Conservation (phyloP, 140 eudicot species). For the Ambrosia hybrid region DNA sequence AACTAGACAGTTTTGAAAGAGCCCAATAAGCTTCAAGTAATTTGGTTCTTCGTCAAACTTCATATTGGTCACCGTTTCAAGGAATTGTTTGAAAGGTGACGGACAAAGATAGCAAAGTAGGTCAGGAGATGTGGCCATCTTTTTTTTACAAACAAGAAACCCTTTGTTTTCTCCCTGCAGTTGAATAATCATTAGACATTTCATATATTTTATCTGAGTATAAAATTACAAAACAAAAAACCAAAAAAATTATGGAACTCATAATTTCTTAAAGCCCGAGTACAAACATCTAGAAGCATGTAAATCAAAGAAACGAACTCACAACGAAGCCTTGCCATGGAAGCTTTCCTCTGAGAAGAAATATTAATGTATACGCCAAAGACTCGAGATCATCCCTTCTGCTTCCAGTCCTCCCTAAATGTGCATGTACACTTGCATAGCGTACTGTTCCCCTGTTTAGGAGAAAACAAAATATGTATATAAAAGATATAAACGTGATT, state of each 20-base stretch:
- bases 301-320: constrained; percentile 27
- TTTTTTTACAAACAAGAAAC: constrained; percentile 71
- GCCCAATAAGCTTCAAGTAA: constrained; percentile 57
- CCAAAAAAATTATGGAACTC: background rate
- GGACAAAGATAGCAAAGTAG: constrained; percentile 71
- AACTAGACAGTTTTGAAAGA: constrained; percentile 52
- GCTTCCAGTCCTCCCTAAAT: constrained; percentile 78
- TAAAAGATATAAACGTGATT: background rate
- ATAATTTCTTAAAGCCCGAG: background rate
- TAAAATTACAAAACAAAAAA: background rate
- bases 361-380: constrained; percentile 71
- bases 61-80: constrained; percentile 68
- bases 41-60: constrained; percentile 78
- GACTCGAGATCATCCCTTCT: constrained; percentile 81
- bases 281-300: background rate
- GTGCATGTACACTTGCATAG: constrained; percentile 86
- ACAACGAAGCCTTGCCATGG: constrained; percentile 81
- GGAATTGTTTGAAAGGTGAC: constrained; percentile 64
- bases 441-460: constrained; percentile 66
- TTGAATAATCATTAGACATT: background rate
- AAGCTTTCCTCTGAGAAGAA: constrained; percentile 66
- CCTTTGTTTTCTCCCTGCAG: constrained; percentile 78
- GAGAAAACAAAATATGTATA: constrained; percentile 2
- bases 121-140: constrained; percentile 75
- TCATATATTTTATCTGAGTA: background rate